A percentile compares a stretch with the other conserved stretches of the same genome.
These are phyloP conservation scores for Tieghemiomyces parasiticus DNA, from an alignment of 192 early-diverging fungal species.

Conservation along the genomic window DNA sequence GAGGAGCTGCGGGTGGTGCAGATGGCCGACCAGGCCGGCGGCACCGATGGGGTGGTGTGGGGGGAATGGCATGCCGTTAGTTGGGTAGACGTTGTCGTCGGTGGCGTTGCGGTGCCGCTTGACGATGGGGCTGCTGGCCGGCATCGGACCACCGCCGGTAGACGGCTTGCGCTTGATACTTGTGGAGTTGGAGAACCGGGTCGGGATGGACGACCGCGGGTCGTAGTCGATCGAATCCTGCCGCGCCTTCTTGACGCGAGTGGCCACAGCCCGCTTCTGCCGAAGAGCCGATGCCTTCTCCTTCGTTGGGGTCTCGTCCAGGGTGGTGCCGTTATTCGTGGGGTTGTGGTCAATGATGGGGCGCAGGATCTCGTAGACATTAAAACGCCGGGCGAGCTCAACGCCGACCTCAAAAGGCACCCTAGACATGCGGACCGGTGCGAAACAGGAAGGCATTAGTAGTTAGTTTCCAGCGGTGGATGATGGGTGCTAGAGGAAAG, in stretches of 20 bases:
- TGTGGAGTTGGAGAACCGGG: neutral
- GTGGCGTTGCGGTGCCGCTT: neutral
- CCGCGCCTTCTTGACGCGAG: neutral
- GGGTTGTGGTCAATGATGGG: conserved; percentile 72
- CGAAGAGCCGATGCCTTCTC: neutral
- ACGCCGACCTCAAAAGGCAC: conserved; percentile 79
- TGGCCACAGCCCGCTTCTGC: neutral
- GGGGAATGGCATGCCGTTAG: too few relatives aligned
- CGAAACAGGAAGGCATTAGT: too few relatives aligned
- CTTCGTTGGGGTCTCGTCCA: conserved; percentile 1
- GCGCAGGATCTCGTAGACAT: conserved; percentile 52
- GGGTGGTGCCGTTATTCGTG: conserved; percentile 30
- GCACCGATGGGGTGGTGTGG: too few relatives aligned
- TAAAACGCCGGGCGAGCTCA: conserved; percentile 61
- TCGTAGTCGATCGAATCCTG: neutral
- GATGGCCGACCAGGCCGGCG: too few relatives aligned
- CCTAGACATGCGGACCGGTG: conserved; percentile 37
- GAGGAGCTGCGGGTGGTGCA: too few relatives aligned
- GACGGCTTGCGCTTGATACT: neutral
- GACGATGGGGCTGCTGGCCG: conserved; percentile 6
- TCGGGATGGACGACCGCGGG: neutral
- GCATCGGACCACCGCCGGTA: neutral
- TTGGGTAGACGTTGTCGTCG: too few relatives aligned
- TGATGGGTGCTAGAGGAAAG: too few relatives aligned
- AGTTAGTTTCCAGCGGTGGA: too few relatives aligned